Percentiles rank a stretch among this genome's conserved stretches.
Evolutionary conservation across 768 basidiomycete species (phyloP).

Genomic region (Agaricus blazei): DNA sequence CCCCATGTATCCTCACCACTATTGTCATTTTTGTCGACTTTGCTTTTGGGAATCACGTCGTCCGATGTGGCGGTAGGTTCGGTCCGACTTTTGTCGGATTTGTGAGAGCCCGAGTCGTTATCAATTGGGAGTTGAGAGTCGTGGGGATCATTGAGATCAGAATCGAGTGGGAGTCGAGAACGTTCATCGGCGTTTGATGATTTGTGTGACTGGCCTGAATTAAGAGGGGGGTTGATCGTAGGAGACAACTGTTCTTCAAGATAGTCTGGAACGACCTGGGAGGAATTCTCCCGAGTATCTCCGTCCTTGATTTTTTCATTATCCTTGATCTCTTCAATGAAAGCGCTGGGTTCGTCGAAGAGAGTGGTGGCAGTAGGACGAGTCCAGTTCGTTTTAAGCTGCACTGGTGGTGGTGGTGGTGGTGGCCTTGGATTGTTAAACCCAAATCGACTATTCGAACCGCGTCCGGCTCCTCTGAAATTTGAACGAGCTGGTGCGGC

Average conservation of each 20-base stretch:
- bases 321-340: not conserved
- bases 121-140: not conserved
- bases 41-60: not conserved
- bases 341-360: not conserved
- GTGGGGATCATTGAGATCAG: no score
- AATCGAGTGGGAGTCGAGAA: no score
- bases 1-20: constrained; percentile 3
- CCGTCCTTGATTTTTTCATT: not conserved
- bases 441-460: not conserved
- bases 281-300: no score
- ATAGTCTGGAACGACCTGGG: not conserved
- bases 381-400: not conserved
- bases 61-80: no score
- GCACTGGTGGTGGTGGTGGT: not conserved
- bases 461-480: not conserved
- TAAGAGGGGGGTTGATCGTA: not conserved
- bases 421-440: not conserved
- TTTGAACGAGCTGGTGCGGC: not conserved
- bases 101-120: not conserved
- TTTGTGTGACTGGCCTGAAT: not conserved
- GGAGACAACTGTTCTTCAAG: not conserved
- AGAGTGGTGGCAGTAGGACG: not conserved
- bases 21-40: not conserved
- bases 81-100: no score
- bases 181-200: no score